Percentiles rank a stretch among this genome's conserved stretches.
phyloP scores from a whole-genome alignment of 306 rosid genomes.

The Begonia loranthoides region DNA sequence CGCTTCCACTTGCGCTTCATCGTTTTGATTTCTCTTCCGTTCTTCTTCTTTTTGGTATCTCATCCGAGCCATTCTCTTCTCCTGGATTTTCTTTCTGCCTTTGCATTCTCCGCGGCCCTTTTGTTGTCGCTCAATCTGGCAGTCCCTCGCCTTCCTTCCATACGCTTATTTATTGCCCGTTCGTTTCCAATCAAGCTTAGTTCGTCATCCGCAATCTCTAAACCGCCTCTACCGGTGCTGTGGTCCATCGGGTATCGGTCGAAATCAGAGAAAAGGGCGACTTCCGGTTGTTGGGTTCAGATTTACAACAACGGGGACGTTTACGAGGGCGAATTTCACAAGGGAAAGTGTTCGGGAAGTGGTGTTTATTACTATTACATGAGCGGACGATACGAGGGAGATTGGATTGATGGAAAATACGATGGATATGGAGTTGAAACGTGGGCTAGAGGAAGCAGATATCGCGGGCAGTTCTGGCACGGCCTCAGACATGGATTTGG shows the following conservation, averaged over 20 bases:
- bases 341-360: constrained; percentile 84
- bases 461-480: constrained; percentile 68
- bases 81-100: constrained; percentile 71
- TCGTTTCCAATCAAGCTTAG: constrained; percentile 47
- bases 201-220: constrained; percentile 18
- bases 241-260: constrained; percentile 85
- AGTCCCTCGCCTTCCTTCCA: constrained; percentile 61
- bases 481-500: constrained; percentile 87
- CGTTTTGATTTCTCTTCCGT: constrained; percentile 52
- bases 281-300: constrained; percentile 88
- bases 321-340: constrained; percentile 89
- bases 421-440: constrained; percentile 94
- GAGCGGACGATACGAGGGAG: constrained; percentile 98
- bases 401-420: constrained; percentile 92
- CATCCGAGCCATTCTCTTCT: constrained; percentile 60
- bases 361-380: constrained; percentile 86
- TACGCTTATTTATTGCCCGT: constrained; percentile 46
- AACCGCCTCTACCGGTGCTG: constrained; percentile 60
- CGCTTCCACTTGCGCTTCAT: constrained; percentile 32
- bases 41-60: constrained; percentile 71
- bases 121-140: constrained; percentile 73
- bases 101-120: constrained; percentile 78
- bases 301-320: constrained; percentile 78
- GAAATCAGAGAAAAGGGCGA: constrained; percentile 35
- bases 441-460: constrained; percentile 94